Evolutionary conservation across 2,329 filamentous ascomycete species (phyloP).

Genomic region (Talaromyces sp.): DNA sequence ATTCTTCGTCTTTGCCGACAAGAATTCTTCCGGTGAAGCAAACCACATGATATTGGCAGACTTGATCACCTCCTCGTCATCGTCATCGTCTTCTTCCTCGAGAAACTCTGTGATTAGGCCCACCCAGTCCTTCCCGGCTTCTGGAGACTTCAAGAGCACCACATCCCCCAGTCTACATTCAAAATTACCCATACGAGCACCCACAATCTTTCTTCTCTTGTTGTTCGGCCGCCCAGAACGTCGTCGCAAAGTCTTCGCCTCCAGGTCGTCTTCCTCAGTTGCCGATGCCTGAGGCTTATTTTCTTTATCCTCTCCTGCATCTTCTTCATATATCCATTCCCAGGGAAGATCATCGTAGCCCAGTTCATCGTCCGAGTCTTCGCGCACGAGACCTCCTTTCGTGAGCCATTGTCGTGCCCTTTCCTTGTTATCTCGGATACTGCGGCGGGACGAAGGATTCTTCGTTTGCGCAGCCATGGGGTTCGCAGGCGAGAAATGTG

Average conservation of each 20-base stretch:
- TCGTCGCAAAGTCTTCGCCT: conserved; percentile 23
- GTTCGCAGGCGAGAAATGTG: background rate
- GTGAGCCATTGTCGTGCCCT: conserved; percentile 48
- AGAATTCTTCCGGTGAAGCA: conserved; percentile 75
- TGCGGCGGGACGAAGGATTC: background rate
- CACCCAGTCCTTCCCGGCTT: conserved; percentile 83
- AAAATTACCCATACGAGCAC: conserved; percentile 76
- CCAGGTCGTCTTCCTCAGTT: conserved; percentile 17
- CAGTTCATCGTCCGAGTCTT: conserved; percentile 86
- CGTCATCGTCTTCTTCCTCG: conserved; percentile 65
- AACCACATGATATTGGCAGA: conserved; percentile 94
- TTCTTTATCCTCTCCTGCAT: conserved; percentile 21
- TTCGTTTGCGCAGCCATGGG: background rate
- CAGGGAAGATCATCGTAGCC: conserved; percentile 66
- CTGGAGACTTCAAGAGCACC: conserved; percentile 82
- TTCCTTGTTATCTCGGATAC: conserved; percentile 26
- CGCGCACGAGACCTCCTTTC: conserved; percentile 60
- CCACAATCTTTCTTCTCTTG: conserved; percentile 57
- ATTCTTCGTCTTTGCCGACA: conserved; percentile 61
- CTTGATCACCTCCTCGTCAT: conserved; percentile 51
- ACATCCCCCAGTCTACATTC: conserved; percentile 76
- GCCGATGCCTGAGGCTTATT: conserved; percentile 18
- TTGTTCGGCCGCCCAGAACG: conserved; percentile 26
- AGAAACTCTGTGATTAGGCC: conserved; percentile 80
- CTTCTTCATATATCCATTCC: conserved; percentile 67